Evolutionary conservation across 306 rosid genomes (phyloP).

Genomic region (Hippophae tibetana): DNA sequence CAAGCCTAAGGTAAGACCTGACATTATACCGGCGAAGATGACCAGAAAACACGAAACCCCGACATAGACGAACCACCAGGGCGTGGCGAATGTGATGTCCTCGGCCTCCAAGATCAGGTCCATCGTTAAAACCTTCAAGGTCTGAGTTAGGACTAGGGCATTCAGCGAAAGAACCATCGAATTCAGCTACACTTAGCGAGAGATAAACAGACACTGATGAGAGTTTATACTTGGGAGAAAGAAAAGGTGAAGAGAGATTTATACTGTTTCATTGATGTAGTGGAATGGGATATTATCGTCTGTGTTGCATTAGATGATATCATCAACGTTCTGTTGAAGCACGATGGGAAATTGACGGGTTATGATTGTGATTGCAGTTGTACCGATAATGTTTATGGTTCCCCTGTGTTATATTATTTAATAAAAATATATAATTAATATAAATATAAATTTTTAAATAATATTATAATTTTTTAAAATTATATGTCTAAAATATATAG

Average conservation of each 20-base stretch:
- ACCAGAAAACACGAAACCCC: constrained; percentile 57
- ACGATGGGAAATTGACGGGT: too few relatives aligned
- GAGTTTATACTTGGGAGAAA: neutral
- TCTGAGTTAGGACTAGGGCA: constrained; percentile 9
- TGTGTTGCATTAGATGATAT: too few relatives aligned
- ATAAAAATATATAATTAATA: too few relatives aligned
- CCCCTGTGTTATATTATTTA: too few relatives aligned
- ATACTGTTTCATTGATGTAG: neutral
- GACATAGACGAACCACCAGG: constrained; percentile 61
- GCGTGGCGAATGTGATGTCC: constrained; percentile 47
- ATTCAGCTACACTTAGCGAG: neutral
- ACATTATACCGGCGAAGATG: constrained; percentile 86
- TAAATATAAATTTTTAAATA: too few relatives aligned
- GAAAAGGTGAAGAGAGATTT: neutral
- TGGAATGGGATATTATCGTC: too few relatives aligned
- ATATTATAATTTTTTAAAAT: too few relatives aligned
- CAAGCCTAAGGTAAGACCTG: constrained; percentile 78
- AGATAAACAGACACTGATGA: neutral
- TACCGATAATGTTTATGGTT: too few relatives aligned
- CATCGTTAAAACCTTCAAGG: constrained; percentile 10
- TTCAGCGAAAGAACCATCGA: constrained; percentile 14
- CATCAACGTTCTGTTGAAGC: too few relatives aligned
- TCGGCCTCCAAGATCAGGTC: constrained; percentile 37
- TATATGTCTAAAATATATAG: too few relatives aligned
- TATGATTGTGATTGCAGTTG: too few relatives aligned